Conservation (phyloP, 345 rosid genomes). For the Sonneratia alba region DNA sequence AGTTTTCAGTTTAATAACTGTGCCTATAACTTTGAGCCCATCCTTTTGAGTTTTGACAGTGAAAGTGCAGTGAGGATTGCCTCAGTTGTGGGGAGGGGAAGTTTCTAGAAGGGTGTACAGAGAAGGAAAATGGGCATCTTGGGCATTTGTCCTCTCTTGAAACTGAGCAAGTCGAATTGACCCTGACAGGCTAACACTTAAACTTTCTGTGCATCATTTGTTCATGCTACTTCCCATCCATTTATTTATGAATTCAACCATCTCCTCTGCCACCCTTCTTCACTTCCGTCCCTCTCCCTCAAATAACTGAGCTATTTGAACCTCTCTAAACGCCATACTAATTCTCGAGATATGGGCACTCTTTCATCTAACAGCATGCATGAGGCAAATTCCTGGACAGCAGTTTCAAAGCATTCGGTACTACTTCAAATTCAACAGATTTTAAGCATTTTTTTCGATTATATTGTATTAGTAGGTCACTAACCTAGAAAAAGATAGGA, state of each 20-base stretch:
- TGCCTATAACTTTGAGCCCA: constrained; percentile 6
- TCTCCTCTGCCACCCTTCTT: neutral
- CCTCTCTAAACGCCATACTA: neutral
- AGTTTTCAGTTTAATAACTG: constrained; percentile 50
- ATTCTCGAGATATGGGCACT: neutral
- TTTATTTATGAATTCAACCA: neutral
- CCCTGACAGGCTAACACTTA: constrained; percentile 17
- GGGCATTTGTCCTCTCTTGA: constrained; percentile 51
- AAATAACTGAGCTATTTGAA: neutral
- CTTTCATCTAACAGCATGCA: no score
- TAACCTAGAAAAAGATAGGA: no score
- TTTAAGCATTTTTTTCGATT: no score
- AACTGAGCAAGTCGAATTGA: constrained; percentile 33
- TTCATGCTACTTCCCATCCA: constrained; percentile 20
- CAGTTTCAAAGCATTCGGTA: no score
- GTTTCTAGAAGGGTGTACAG: constrained; percentile 56
- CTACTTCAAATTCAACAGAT: no score
- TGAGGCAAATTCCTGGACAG: no score
- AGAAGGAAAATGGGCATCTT: constrained; percentile 77
- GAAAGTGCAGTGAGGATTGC: constrained; percentile 46
- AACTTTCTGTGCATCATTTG: constrained; percentile 39
- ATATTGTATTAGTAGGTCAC: no score
- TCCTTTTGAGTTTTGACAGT: constrained; percentile 30
- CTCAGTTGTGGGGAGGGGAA: constrained; percentile 33
- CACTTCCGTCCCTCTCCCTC: neutral